A percentile compares a stretch with the other conserved stretches of the same genome.
Conservation (phyloP, 2,329 filamentous ascomycete species). For the Cladophialophora carrionii region DNA sequence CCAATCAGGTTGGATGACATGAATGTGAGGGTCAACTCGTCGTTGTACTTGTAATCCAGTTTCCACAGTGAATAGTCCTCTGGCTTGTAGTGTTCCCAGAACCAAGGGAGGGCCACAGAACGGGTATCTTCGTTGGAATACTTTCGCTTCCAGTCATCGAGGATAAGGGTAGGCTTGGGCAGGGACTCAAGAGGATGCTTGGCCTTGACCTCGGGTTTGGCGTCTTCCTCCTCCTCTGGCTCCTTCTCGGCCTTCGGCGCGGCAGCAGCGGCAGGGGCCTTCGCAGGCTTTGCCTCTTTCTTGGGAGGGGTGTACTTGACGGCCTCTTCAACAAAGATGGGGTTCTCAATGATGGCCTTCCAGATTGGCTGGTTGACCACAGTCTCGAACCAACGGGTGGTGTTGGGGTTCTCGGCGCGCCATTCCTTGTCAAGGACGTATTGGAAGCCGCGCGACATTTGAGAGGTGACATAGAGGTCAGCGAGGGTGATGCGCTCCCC, state of each 20-base stretch:
- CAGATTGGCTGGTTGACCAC: slow-evolving; percentile 91
- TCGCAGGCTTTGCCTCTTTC: slow-evolving; percentile 70
- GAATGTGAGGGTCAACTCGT: slow-evolving; percentile 95
- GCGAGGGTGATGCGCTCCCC: slow-evolving; percentile 97
- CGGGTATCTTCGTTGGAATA: slow-evolving; percentile 95
- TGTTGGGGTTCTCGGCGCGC: slow-evolving; percentile 79
- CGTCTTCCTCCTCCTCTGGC: slow-evolving; percentile 64
- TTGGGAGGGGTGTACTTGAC: slow-evolving; percentile 75
- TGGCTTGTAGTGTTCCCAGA: slow-evolving; percentile 95
- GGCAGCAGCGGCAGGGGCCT: slow-evolving; percentile 65
- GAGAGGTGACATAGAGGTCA: slow-evolving; percentile 80
- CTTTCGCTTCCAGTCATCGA: slow-evolving; percentile 98
- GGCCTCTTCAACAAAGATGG: slow-evolving; percentile 79
- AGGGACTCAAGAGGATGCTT: slow-evolving; percentile 95
- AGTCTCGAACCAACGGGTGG: slow-evolving; percentile 92
- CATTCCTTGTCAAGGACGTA: slow-evolving; percentile 92
- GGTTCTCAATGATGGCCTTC: slow-evolving; percentile 74
- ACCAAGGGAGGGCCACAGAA: slow-evolving; percentile 84
- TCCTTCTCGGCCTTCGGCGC: slow-evolving; percentile 46
- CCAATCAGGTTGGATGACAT: slow-evolving; percentile 98
- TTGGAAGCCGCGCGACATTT: slow-evolving; percentile 86
- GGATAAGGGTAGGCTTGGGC: slow-evolving; percentile 73
- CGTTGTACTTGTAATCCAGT: slow-evolving; percentile 98
- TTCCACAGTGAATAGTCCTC: slow-evolving; percentile 96
- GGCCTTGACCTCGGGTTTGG: slow-evolving; percentile 69